These are phyloP conservation scores for Tuber magnatum DNA, from an alignment of 495 filamentous ascomycete species.

Conservation along the genomic window DNA sequence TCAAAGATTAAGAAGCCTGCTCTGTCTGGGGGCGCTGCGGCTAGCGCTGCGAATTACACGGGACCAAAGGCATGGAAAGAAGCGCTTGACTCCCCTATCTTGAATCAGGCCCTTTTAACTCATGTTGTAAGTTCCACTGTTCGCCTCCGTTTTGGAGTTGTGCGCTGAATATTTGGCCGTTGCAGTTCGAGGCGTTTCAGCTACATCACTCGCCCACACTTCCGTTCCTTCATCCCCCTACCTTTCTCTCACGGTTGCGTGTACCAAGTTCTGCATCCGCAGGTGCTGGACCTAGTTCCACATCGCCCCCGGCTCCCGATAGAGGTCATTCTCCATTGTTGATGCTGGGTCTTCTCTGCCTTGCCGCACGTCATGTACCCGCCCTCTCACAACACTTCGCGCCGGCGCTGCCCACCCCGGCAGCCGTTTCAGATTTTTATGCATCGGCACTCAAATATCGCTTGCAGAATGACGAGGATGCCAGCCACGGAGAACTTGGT, in stretches of 20 bases:
- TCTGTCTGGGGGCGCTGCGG: slow-evolving; percentile 18
- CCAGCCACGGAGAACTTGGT: slow-evolving; percentile 46
- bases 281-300: slow-evolving; percentile 19
- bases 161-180: slow-evolving; percentile 20
- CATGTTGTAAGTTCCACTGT: slow-evolving; percentile 42
- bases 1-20: slow-evolving; percentile 37
- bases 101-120: slow-evolving; percentile 41
- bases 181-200: slow-evolving; percentile 70
- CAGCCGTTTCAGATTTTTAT: slow-evolving; percentile 71
- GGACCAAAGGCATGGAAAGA: slow-evolving; percentile 65
- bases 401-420: slow-evolving; percentile 49
- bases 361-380: slow-evolving; percentile 72
- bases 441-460: slow-evolving; percentile 54
- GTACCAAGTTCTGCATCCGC: slow-evolving; percentile 39
- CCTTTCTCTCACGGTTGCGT: slow-evolving; percentile 57
- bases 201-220: slow-evolving; percentile 74
- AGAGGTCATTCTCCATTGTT: slow-evolving; percentile 52
- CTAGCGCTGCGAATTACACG: slow-evolving; percentile 45
- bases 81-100: slow-evolving; percentile 28
- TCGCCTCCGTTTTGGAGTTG: slow-evolving; percentile 2
- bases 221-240: slow-evolving; percentile 73
- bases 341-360: slow-evolving; percentile 66
- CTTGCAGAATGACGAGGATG: slow-evolving; percentile 37
- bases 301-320: slow-evolving; percentile 32
- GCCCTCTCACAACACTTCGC: slow-evolving; percentile 60